Conservation (phyloP, 257 asterid species). For the Solanum lycopersicoides region DNA sequence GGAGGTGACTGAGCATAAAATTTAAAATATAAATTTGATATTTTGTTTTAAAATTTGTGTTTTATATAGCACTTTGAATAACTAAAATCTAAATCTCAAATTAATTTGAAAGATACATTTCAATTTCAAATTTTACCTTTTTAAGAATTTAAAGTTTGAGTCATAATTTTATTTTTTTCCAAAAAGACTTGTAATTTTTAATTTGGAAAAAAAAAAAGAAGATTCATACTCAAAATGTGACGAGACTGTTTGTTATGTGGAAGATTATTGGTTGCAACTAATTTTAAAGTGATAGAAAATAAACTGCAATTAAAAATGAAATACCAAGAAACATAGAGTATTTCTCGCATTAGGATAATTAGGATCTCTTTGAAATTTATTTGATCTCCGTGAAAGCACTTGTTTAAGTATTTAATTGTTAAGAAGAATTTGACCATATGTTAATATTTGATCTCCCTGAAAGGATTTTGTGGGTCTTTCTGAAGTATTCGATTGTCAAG, state of each 20-base stretch:
- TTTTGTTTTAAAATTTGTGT: too few species aligned
- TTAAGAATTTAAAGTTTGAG: too few species aligned
- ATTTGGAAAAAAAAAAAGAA: not conserved
- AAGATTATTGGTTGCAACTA: not conserved
- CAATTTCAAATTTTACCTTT: too few species aligned
- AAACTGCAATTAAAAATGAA: too few species aligned
- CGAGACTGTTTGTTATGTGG: not conserved
- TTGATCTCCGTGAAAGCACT: not conserved
- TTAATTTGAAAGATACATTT: too few species aligned
- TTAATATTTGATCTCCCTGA: not conserved
- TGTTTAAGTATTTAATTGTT: not conserved
- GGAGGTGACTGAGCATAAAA: too few species aligned
- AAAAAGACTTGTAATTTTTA: too few species aligned
- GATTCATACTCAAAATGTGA: not conserved
- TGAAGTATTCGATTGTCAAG: not conserved
- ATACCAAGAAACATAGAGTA: not conserved
- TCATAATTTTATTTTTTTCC: too few species aligned
- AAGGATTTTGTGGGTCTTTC: not conserved
- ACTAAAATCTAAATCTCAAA: too few species aligned
- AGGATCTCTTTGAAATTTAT: too few species aligned
- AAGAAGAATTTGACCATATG: not conserved
- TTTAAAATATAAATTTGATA: too few species aligned
- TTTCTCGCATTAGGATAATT: not conserved
- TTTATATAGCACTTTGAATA: too few species aligned
- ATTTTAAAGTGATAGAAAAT: not conserved